Evolutionary conservation across 805 yeast genomes (phyloP), one percentile per base, ranked within the genome.

Genomic region (Saccharomycopsis microspora): DNA sequence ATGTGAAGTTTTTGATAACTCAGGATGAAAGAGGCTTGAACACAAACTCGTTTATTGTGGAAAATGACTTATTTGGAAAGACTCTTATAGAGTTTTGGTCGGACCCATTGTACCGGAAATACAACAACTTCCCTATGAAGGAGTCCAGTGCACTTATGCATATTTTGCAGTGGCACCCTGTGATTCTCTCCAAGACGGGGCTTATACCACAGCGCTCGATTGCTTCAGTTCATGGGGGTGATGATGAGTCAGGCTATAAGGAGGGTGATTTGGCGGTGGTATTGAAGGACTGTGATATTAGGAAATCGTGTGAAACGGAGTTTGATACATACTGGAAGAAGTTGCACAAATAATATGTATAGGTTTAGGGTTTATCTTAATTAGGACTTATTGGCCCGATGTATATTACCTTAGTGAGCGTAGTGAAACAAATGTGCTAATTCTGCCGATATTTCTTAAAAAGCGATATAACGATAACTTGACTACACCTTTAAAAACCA

Each of bases 151-250:
- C 93, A 0, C 60, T 90, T 40, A 75, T 85, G n/a, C 97, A 93
- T 61, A 69, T 88, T 41, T 69, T 88, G 56, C 97, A 87, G 64
- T 93, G 97, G 98, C 98, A 90, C 61, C 95, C 96, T 8, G 77
- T 75, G 32, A 66, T 84, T 31, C 69, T 93, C 55, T 73, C 83
- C 47, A 82, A 78, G 58, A 71, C 93, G 3, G 82, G 87, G 0
- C 62, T 90, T 10, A 75, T 93, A 1, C 85, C 87, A 8, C 71
- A 79, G 41, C 74, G 78, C 57, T 64, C 74, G 6, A 71, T 82
- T 39, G 75, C 76, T 9, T 64, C 77, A 34, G 54, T 66, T 11
- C 74, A 72, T 53, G 63, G 67, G 32, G 53, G 56, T 8, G 56
- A 61, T n/a, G 67, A 64, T n/a, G 68, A 56, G 28, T 58, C 66